These are phyloP conservation scores for Suhomyces tanzawaensis DNA, from an alignment of 805 yeast species.

Conservation along the genomic window DNA sequence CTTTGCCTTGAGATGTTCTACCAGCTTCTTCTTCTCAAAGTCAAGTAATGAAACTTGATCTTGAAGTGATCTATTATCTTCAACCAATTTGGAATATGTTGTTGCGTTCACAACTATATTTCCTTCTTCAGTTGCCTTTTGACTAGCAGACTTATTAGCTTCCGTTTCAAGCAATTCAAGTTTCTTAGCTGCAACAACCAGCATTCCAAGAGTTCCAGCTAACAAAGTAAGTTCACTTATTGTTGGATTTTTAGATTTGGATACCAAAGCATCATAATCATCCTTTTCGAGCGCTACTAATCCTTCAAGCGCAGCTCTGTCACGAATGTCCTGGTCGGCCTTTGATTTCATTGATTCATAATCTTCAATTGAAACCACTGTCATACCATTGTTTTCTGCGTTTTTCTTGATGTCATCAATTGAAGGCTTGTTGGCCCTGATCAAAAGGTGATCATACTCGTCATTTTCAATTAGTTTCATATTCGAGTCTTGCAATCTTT, in stretches of 20 bases:
- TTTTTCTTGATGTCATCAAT: conserved; percentile 17
- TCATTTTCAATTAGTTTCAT: conserved; percentile 19
- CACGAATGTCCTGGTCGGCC: background rate
- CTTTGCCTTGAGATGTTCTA: conserved; percentile 3
- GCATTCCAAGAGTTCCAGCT: conserved; percentile 11
- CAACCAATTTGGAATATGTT: conserved; percentile 9
- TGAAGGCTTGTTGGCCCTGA: conserved; percentile 17
- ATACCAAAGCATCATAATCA: conserved; percentile 3
- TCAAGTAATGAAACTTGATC: background rate
- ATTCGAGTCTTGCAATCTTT: conserved; percentile 15
- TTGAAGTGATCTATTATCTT: conserved; percentile 3
- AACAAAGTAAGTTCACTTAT: conserved; percentile 7
- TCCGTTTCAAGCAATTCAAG: conserved; percentile 13
- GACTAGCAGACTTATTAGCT: conserved; percentile 12
- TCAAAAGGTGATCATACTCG: conserved; percentile 20
- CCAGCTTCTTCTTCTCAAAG: background rate
- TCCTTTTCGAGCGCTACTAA: conserved; percentile 2
- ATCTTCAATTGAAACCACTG: conserved; percentile 25
- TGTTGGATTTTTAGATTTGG: conserved; percentile 13
- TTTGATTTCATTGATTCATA: background rate
- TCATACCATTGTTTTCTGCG: conserved; percentile 29
- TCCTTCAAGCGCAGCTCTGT: conserved; percentile 5
- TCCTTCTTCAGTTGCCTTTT: conserved; percentile 17
- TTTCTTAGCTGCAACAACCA: conserved; percentile 8
- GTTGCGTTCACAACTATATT: conserved; percentile 14